Evolutionary conservation across 2,329 filamentous ascomycete species (phyloP), one percentile per base, ranked within the genome.

Genomic region (Dactylella cylindrospora): DNA sequence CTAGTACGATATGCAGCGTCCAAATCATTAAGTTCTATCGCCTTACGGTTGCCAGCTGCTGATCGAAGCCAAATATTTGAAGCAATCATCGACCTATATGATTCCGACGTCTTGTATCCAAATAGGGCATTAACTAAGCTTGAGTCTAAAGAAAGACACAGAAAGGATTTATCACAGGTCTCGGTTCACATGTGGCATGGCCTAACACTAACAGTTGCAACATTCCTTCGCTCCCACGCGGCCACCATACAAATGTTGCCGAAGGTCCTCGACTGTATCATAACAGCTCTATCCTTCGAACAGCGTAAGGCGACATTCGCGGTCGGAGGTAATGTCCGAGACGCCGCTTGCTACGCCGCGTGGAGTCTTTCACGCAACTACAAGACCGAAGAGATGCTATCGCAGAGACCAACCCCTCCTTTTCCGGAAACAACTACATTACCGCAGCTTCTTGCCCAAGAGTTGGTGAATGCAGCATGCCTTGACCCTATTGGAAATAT

Each of bases 331-430:
- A 95, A 94, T 67, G 90, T 98, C 12, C 83, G 93, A 39, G 93
- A 98, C 74, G 91, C 93, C 9, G 89, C 93, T 2, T 96, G 90
- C 71, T 98, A 97, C 71, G 93, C 93, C 5, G 85, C 97, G 19
- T 98, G 93, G 93, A 86, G 90, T 1, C 73, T 97, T 5, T 88
- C 91, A 17, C 81, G 93, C 51, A 84, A 91, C 50, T 98, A 97
- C 69, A 84, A 82, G 1, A 95, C 90, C 0, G 70, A 76, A 0
- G 91, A 97, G 71, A 78, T 97, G 5, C 76, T 85, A 8, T n/a
- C 29, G 10, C 47, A 51, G 15, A 50, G 33, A 12, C 45, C 51
- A n/a, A n/a, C 35, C 7, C 39, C 51, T 12, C 59, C 59, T 12
- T 40, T 46, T 39, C 35, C 50, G 13, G 45, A 57, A 3, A 73